These are phyloP conservation scores for Mycena chlorophos DNA, from an alignment of 768 basidiomycete species.

Conservation along the genomic window DNA sequence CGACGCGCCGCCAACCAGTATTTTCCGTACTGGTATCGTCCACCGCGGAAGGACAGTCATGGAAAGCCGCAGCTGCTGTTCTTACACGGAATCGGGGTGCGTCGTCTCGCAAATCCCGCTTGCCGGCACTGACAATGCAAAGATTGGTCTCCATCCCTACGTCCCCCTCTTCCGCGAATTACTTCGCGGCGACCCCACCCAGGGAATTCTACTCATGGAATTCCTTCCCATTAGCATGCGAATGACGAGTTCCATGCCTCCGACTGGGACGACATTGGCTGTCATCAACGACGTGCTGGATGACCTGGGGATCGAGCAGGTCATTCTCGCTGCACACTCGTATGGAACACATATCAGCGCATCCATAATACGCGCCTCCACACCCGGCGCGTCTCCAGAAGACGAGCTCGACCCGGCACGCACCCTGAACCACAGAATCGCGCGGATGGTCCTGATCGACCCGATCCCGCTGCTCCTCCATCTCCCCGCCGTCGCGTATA, in stretches of 20 bases:
- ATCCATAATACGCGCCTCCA: slow-evolving; percentile 48
- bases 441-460: slow-evolving; percentile 54
- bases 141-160: slow-evolving; percentile 69
- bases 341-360: slow-evolving; percentile 62
- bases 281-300: slow-evolving; percentile 48
- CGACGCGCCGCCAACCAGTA: slow-evolving; percentile 38
- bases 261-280: slow-evolving; percentile 39
- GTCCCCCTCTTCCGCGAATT: slow-evolving; percentile 51
- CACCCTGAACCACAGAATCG: slow-evolving; percentile 35
- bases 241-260: slow-evolving; percentile 54
- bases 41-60: slow-evolving; percentile 39
- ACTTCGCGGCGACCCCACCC: slow-evolving; percentile 42
- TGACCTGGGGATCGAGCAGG: slow-evolving; percentile 36
- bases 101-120: slow-evolving; percentile 18
- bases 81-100: slow-evolving; percentile 68
- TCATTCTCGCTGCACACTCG: slow-evolving; percentile 57
- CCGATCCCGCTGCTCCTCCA: slow-evolving; percentile 68
- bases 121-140: background rate
- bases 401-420: slow-evolving; percentile 16
- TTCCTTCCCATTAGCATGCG: slow-evolving; percentile 60
- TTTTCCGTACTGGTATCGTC: slow-evolving; percentile 42
- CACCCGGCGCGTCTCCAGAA: slow-evolving; percentile 13
- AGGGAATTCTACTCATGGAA: slow-evolving; percentile 62
- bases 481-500: slow-evolving; percentile 60
- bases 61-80: slow-evolving; percentile 59